Evolutionary conservation across 2,329 filamentous ascomycete genomes (phyloP), one percentile per base, ranked within the genome.

Genomic region (Pseudopyrenochaeta lycopersici): DNA sequence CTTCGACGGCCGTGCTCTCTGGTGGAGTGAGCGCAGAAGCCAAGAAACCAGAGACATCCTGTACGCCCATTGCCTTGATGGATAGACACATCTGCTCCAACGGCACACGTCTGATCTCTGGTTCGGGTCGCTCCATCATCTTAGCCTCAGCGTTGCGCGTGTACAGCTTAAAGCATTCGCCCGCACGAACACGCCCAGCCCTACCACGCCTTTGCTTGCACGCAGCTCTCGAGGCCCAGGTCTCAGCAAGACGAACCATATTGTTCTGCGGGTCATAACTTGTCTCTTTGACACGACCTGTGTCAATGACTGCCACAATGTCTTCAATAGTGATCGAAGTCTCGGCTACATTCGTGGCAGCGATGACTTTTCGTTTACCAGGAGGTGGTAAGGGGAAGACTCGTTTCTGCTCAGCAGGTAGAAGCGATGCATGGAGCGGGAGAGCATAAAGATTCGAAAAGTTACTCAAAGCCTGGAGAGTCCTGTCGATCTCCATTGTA

Each of bases 251-350:
- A 67, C 91, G 92, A 38, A 96, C 90, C 88, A 98, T 97, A 71
- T 97, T 97, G 72, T 90, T 96, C 58, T 89, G 85, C 0, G 92
- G 87, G 72, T 98, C 95, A 67, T 93, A 98, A 71, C 91, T 94
- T 0, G 93, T 99, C 76, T 99, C 94, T 72, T 99, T 99, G 54
- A 99, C 95, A 47, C 92, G 88, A 23, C 95, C 95, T 10, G 90
- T 95, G 73, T 99, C 95, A 59, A 99, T 94, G 40, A 99, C 95
- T 2, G 91, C 94, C 2, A 98, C 90, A 47, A 99, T 91, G 71
- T 99, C 95, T 71, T 97, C 93, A 55, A 99, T 99, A 0, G 95
- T 99, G 73, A 99, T 98, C 2, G 95, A 98, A 0, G 95, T 99
- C 75, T 99, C 95, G 1, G 95, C 95, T 2, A 99, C 94, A 68